phyloP scores from a whole-genome alignment of 805 yeast genomes.

The Yamadazyma paraphyllophila region DNA sequence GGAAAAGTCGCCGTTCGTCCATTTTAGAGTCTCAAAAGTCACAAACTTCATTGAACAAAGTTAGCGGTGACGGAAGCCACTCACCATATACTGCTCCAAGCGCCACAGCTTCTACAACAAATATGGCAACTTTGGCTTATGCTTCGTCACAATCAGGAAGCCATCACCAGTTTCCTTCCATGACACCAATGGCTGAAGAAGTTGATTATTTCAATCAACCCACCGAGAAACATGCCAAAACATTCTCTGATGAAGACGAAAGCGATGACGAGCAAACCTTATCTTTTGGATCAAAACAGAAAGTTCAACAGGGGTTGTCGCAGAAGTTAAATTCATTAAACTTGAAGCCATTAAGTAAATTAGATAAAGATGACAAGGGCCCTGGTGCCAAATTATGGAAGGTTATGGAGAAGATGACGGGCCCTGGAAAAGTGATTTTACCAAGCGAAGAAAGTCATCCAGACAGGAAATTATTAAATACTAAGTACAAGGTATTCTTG shows the following conservation, averaged over 20 bases:
- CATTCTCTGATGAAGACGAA: constrained; percentile 23
- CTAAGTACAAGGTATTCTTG: constrained; percentile 80
- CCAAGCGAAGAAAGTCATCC: constrained; percentile 61
- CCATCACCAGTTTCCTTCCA: constrained; percentile 27
- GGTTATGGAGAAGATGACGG: constrained; percentile 80
- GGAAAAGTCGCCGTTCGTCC: constrained; percentile 36
- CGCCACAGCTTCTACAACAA: constrained; percentile 69
- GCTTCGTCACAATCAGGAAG: constrained; percentile 29
- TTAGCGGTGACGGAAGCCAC: constrained; percentile 30
- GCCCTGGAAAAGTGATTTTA: constrained; percentile 73
- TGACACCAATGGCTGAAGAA: constrained; percentile 41
- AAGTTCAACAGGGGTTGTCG: constrained; percentile 52
- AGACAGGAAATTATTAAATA: constrained; percentile 68
- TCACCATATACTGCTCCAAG: constrained; percentile 80
- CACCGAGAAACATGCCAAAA: constrained; percentile 10
- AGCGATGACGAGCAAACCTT: constrained; percentile 50
- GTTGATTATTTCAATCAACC: constrained; percentile 41
- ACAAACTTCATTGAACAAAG: constrained; percentile 25
- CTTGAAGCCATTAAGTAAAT: constrained; percentile 40
- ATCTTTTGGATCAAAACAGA: constrained; percentile 59
- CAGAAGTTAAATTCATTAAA: constrained; percentile 38
- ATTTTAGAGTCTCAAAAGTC: constrained; percentile 29
- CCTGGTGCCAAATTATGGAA: constrained; percentile 77
- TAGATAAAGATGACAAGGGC: constrained; percentile 17
- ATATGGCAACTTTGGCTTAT: constrained; percentile 51